Evolutionary conservation across 345 rosid species (phyloP).

Genomic region (Pseudoturritis turrita): DNA sequence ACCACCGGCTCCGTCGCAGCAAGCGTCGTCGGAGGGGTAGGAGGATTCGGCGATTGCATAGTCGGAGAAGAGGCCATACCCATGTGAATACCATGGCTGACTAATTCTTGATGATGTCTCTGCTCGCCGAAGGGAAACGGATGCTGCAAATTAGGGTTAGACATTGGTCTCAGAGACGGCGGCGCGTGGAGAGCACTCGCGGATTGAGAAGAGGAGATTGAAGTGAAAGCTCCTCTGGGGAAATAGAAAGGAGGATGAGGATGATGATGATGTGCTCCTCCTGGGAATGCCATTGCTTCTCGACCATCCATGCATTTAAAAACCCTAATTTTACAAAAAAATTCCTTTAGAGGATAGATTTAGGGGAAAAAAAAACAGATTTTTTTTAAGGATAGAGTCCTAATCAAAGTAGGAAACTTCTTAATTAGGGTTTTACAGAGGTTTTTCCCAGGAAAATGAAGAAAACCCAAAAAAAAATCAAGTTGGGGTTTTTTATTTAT

Average conservation of each 20-base stretch:
- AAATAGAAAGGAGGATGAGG: slow-evolving; percentile 48
- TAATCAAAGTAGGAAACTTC: not conserved
- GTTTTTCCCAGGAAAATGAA: not conserved
- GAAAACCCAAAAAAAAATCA: not conserved
- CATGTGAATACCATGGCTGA: slow-evolving; percentile 48
- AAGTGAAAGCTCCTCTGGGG: slow-evolving; percentile 56
- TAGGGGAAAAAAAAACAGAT: not conserved
- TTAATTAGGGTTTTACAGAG: slow-evolving; percentile 13
- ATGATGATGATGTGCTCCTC: slow-evolving; percentile 48
- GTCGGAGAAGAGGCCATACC: slow-evolving; percentile 34
- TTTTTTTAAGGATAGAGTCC: not conserved
- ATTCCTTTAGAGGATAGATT: not conserved
- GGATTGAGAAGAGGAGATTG: slow-evolving; percentile 47
- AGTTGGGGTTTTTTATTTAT: not conserved
- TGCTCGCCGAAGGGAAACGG: slow-evolving; percentile 44
- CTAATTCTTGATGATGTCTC: slow-evolving; percentile 41
- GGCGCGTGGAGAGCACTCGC: slow-evolving; percentile 44
- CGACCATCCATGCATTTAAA: slow-evolving; percentile 96
- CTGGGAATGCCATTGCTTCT: slow-evolving; percentile 76
- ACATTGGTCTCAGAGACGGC: slow-evolving; percentile 48
- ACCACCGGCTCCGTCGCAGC: slow-evolving; percentile 23
- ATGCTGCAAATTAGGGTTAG: slow-evolving; percentile 47
- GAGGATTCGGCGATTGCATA: slow-evolving; percentile 6
- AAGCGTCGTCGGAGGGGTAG: not conserved
- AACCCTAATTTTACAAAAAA: not conserved